Evolutionary conservation across 2,329 filamentous ascomycete species (phyloP), one percentile per base, ranked within the genome.

Genomic region (Myriosclerotinia scirpicola): DNA sequence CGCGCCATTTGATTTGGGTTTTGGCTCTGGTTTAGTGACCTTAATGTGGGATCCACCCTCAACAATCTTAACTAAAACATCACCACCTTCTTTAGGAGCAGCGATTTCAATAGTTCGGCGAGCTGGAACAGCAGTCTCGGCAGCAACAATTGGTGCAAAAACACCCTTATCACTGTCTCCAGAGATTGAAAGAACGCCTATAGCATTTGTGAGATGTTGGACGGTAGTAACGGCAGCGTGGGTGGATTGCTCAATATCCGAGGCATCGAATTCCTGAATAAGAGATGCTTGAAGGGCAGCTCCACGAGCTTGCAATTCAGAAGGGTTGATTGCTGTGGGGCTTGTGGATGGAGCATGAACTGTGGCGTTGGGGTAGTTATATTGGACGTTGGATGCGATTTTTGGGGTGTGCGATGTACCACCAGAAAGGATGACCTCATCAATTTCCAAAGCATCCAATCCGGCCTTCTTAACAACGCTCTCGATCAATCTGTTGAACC

Each of bases 201-300:
- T 91, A 69, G 94, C 91, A 77, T 93, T 90, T 73, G 87, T 84
- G 70, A 96, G 88, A 82, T 99, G 95, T 74, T 93, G 92, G 63
- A 96, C 93, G 20, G 93, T 94, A 44, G 94, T 97, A 71, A 99
- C 93, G 77, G 93, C 92, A 63, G 95, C 90, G 83, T 99, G 94
- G 58, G 93, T 96, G 70, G 92, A 96, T 84, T 97, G 93, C 78
- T 96, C 91, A 73, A 99, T 96, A 77, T 98, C 94, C 72, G 92
- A 89, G 73, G 87, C 85, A 75, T 99, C 95, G 79, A 96, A 99
- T 79, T 97, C 94, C 79, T 93, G 89, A 78, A 99, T 92, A 70
- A 99, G 83, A 68, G 90, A 96, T 48, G 95, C 95, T 81, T 99
- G 95, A 74, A 99, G 92, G 42, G 95, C 94, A 69, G 95, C 95